Conservation (phyloP, 2,329 filamentous ascomycete genomes). For the Scorias spongiosa region DNA sequence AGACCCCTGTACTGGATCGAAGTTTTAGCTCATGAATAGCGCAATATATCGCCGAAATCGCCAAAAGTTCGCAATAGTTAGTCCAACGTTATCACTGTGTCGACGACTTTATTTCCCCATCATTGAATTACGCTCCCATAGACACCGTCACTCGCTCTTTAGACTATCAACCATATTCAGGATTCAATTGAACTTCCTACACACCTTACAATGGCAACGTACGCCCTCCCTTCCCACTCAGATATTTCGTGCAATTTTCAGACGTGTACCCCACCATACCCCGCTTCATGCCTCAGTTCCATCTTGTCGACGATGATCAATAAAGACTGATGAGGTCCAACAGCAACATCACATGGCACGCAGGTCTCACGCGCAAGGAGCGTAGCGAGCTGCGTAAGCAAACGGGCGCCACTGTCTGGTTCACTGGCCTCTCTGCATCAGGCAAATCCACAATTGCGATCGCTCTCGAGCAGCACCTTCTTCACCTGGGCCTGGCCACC, state of each 20-base stretch:
- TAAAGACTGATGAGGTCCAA: background rate
- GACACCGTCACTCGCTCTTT: no score
- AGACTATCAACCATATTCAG: no score
- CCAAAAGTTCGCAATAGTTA: no score
- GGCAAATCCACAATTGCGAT: slow-evolving; percentile 96
- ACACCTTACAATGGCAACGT: background rate
- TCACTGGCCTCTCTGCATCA: slow-evolving; percentile 88
- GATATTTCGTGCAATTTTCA: background rate
- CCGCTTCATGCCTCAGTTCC: background rate
- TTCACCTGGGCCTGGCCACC: slow-evolving; percentile 66
- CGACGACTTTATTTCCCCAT: no score
- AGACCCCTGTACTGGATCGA: no score
- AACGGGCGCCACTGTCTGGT: slow-evolving; percentile 88
- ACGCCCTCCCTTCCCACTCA: background rate
- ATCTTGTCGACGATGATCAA: background rate
- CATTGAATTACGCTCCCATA: no score
- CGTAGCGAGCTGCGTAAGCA: slow-evolving; percentile 64
- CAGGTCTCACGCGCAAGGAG: slow-evolving; percentile 63
- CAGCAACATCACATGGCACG: slow-evolving; percentile 86
- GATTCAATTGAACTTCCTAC: no score
- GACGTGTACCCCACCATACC: background rate
- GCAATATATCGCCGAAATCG: no score
- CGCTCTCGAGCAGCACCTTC: slow-evolving; percentile 89
- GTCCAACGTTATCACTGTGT: no score
- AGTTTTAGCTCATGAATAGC: no score